Base-by-base conservation (phyloP, 1,284 basidiomycete species). In the Ustilago vetiveriae region DNA sequence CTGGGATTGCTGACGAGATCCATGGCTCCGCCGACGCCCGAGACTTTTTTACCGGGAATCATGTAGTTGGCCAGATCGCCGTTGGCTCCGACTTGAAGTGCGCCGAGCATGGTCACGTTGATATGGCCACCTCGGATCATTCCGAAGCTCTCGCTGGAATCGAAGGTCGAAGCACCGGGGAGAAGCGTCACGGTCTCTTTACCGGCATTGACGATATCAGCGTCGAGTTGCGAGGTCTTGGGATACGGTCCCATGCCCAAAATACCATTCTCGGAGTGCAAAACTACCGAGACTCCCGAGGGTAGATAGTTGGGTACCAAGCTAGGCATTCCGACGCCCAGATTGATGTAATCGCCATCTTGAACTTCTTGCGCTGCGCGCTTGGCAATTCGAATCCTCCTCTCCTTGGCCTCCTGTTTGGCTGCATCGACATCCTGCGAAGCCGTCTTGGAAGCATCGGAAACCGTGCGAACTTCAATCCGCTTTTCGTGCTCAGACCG, bases 41-140 rank as follows among this genome's bases (percentile, higher is more conserved):
- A 64, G 16, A 75, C 73, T 79, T 93, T 87, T 84, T 94, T 93
- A 27, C 92, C 92, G 14, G 94, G 94, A 74, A 97, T 92, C 93
- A 96, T 97, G 82, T 92, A 98, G 85, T 98, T 98, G 46, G 95
- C 94, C 63, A 98, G 90, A 81, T 98, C 94, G 92, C 88, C 95
- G 21, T 88, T 88, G 72, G 90, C 88, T 2, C 92, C 92, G 45
- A 97, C 94, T 86, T 98, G 90, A 89, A 98, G 92, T 3, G 94
- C 93, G 39, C 89, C 89, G 19, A 90, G 88, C 81, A 98, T 94
- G 13, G 94, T 90, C 48, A 96, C 91, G 79, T 98, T 89, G 59
- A 98, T 88, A 83, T 98, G 94, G 10, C 94, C 95, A 56, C 81
- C 94, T 53, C 94, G 90, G 83, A 96, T 94, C 92, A 96, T 96